These are phyloP conservation scores for Colletotrichum tanaceti DNA, from an alignment of 2,329 filamentous ascomycete genomes.

Conservation along the genomic window DNA sequence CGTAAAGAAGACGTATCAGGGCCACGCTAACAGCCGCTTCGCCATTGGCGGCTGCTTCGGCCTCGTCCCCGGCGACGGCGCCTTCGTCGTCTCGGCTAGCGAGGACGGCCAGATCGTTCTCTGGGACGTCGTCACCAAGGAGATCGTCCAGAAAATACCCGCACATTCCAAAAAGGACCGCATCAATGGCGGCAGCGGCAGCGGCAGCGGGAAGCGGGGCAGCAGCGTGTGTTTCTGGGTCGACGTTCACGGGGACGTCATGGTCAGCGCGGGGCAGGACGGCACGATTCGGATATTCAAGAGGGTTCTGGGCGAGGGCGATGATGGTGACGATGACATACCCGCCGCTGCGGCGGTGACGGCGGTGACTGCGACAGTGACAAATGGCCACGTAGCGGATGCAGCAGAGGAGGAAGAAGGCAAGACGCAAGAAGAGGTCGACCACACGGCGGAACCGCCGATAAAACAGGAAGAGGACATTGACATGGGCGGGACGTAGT, in stretches of 20 bases:
- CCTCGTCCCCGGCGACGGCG: conserved; percentile 51
- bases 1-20: conserved; percentile 97
- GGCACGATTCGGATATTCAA: conserved; percentile 63
- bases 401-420: background rate
- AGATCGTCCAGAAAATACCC: conserved; percentile 75
- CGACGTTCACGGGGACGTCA: conserved; percentile 66
- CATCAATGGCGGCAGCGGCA: background rate
- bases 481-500: conserved; percentile 35
- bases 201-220: conserved; percentile 42
- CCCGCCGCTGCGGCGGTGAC: background rate
- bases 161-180: conserved; percentile 54
- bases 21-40: conserved; percentile 85
- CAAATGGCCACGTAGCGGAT: conserved; percentile 11
- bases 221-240: conserved; percentile 75
- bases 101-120: conserved; percentile 87
- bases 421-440: background rate
- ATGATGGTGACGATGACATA: background rate
- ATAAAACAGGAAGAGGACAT: conserved; percentile 41
- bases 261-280: conserved; percentile 70
- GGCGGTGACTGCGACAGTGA: background rate
- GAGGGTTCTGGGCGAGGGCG: conserved; percentile 42
- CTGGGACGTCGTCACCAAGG: conserved; percentile 92
- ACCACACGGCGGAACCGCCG: conserved; percentile 30
- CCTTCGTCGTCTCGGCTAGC: conserved; percentile 84
- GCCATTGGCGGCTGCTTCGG: conserved; percentile 90